A percentile compares a stretch with the other conserved stretches of the same genome.
phyloP scores from a whole-genome alignment of 1,284 basidiomycete genomes.

The Rhodotorula glutinis region DNA sequence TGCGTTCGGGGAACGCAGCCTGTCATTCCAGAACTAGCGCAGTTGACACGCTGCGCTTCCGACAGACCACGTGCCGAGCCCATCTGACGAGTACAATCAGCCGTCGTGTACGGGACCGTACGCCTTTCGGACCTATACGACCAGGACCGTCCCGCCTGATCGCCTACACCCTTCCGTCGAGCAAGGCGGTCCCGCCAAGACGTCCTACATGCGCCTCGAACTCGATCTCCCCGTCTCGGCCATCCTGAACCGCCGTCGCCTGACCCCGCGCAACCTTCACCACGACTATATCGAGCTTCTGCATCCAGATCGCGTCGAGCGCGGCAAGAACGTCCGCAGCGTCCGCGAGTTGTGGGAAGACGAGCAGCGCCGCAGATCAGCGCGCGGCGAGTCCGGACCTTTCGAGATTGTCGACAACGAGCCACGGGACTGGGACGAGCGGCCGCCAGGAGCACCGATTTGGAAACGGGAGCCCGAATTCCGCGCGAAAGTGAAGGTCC shows the following conservation, averaged over 20 bases:
- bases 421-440: constrained; percentile 24
- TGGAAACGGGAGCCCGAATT: constrained; percentile 22
- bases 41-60: too few relatives aligned
- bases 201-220: constrained; percentile 59
- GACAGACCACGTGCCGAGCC: constrained; percentile 6
- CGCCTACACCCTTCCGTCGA: constrained; percentile 21
- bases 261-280: constrained; percentile 69
- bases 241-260: constrained; percentile 74
- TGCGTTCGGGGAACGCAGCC: constrained; percentile 13
- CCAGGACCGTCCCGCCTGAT: constrained; percentile 17
- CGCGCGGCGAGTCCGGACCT: constrained; percentile 54
- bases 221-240: constrained; percentile 75
- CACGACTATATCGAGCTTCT: constrained; percentile 65
- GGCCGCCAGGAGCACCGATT: background rate
- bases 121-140: constrained; percentile 27
- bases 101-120: constrained; percentile 27
- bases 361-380: constrained; percentile 68
- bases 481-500: constrained; percentile 13
- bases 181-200: constrained; percentile 23
- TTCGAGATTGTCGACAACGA: constrained; percentile 26
- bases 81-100: constrained; percentile 26
- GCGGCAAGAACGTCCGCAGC: constrained; percentile 77
- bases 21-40: background rate
- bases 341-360: constrained; percentile 95
- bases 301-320: constrained; percentile 52